A percentile compares a stretch with the other conserved stretches of the same genome.
phyloP scores from a whole-genome alignment of 2,329 filamentous ascomycete genomes.

The Colletotrichum abscissum region DNA sequence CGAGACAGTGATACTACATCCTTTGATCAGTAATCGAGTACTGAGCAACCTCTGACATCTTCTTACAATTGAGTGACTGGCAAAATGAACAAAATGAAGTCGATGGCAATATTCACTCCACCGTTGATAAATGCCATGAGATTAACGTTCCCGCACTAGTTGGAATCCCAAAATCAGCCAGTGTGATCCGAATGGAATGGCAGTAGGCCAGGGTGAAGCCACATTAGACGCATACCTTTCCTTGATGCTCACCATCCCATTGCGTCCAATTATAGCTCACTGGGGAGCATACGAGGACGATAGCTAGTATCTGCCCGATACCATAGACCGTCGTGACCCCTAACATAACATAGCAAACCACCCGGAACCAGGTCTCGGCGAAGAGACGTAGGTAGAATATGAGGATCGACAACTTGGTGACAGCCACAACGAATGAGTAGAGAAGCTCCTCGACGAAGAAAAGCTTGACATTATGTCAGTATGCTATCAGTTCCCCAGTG shows the following conservation, averaged over 20 bases:
- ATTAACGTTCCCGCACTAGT: background rate
- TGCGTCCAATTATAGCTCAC: slow-evolving; percentile 15
- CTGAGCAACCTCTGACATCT: too few relatives aligned
- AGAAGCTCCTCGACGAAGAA: slow-evolving; percentile 24
- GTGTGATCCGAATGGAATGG: background rate
- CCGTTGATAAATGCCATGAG: slow-evolving; percentile 19
- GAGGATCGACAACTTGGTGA: slow-evolving; percentile 18
- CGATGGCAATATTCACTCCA: slow-evolving; percentile 10
- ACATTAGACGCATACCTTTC: background rate
- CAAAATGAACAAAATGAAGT: slow-evolving; percentile 11
- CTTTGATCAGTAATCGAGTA: background rate
- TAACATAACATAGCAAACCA: background rate
- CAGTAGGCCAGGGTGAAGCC: background rate
- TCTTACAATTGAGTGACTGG: slow-evolving; percentile 29
- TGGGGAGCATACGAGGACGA: slow-evolving; percentile 7
- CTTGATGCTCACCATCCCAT: slow-evolving; percentile 15
- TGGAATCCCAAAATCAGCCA: background rate
- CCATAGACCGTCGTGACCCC: background rate
- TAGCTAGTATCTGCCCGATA: background rate
- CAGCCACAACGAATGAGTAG: slow-evolving; percentile 12
- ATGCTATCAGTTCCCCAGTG: background rate
- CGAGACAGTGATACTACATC: slow-evolving; percentile 10
- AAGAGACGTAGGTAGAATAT: slow-evolving; percentile 21
- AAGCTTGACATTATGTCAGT: background rate
- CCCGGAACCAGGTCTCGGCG: slow-evolving; percentile 8